These are phyloP conservation scores for Cladosporium velox DNA, from an alignment of 2,329 filamentous ascomycete genomes.

Conservation along the genomic window DNA sequence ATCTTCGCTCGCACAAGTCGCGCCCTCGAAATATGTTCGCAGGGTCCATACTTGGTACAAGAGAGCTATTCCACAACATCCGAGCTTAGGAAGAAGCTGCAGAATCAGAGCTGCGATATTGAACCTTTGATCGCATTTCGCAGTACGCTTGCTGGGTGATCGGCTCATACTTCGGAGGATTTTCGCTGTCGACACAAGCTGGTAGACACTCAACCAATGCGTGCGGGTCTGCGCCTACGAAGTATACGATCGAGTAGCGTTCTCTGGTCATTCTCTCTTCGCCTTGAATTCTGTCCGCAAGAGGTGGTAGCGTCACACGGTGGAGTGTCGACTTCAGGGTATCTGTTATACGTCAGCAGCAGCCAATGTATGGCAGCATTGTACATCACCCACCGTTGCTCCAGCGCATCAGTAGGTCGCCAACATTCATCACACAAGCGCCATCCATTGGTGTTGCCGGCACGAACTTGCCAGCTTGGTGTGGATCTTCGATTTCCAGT, in stretches of 20 bases:
- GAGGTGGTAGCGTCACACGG: slow-evolving; percentile 40
- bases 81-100: neutral
- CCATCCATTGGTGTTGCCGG: slow-evolving; percentile 36
- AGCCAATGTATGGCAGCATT: neutral
- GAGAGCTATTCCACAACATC: neutral
- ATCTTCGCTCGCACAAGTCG: neutral
- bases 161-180: slow-evolving; percentile 43
- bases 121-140: slow-evolving; percentile 33
- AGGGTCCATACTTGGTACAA: neutral
- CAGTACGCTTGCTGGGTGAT: slow-evolving; percentile 43
- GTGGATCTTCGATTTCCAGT: slow-evolving; percentile 42
- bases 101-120: slow-evolving; percentile 20
- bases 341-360: slow-evolving; percentile 24
- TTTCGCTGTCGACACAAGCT: slow-evolving; percentile 35
- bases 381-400: slow-evolving; percentile 31
- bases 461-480: slow-evolving; percentile 33
- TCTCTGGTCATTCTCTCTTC: slow-evolving; percentile 35
- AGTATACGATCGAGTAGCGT: slow-evolving; percentile 46
- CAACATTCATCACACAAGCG: slow-evolving; percentile 43
- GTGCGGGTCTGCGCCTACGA: slow-evolving; percentile 42
- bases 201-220: slow-evolving; percentile 43
- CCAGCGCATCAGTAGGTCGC: slow-evolving; percentile 45
- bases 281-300: slow-evolving; percentile 26
- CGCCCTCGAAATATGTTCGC: neutral
- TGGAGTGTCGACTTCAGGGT: slow-evolving; percentile 43